Conservation (phyloP, 2,329 filamentous ascomycete species). For the Botrytis elliptica region DNA sequence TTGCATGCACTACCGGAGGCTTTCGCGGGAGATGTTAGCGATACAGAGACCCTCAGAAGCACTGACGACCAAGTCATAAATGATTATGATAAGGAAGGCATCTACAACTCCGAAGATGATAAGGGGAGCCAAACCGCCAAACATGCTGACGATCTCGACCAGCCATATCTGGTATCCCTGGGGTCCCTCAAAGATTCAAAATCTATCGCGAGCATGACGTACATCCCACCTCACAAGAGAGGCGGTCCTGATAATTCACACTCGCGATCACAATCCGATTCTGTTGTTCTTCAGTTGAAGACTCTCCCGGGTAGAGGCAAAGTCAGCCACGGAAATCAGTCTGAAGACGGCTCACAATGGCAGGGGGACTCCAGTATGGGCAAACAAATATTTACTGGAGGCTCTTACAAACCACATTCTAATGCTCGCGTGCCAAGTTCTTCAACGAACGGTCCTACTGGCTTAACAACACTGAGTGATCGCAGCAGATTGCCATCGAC, state of each 20-base stretch:
- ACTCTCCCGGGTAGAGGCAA: neutral
- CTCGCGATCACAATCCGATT: neutral
- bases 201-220: rapidly evolving
- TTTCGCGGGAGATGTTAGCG: neutral
- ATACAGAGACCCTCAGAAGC: neutral
- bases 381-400: too few relatives aligned
- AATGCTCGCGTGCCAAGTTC: neutral
- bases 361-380: neutral
- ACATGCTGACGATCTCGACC: neutral
- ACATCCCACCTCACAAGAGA: neutral
- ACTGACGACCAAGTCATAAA: rapidly evolving
- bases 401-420: too few relatives aligned
- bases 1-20: neutral
- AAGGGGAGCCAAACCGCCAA: rapidly evolving
- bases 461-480: neutral
- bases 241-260: rapidly evolving
- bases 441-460: rapidly evolving
- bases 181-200: too few relatives aligned
- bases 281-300: rapidly evolving
- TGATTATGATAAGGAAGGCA: rapidly evolving
- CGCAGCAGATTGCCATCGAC: neutral
- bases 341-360: neutral
- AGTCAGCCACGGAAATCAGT: neutral
- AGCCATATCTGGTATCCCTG: neutral
- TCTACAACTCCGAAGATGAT: rapidly evolving